phyloP scores from a whole-genome alignment of 495 filamentous ascomycete species.

The Penicillium roqueforti region DNA sequence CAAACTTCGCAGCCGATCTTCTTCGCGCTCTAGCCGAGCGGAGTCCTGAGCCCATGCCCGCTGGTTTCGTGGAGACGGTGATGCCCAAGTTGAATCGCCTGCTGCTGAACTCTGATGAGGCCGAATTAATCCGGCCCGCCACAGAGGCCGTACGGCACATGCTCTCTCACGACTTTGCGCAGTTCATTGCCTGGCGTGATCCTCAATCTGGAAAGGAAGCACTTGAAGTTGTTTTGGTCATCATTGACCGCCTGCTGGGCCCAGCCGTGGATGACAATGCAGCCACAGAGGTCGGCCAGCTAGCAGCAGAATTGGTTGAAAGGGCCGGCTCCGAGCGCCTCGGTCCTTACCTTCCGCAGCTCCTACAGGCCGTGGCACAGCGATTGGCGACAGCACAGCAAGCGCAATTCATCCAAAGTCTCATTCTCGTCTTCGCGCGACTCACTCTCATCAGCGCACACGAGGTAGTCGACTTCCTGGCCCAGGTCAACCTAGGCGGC shows the following conservation, averaged over 20 bases:
- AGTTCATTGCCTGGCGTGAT: slow-evolving; percentile 77
- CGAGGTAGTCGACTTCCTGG: slow-evolving; percentile 89
- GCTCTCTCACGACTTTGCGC: slow-evolving; percentile 78
- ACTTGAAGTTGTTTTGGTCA: slow-evolving; percentile 79
- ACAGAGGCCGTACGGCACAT: slow-evolving; percentile 83
- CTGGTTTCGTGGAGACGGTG: slow-evolving; percentile 76
- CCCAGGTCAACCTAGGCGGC: slow-evolving; percentile 68
- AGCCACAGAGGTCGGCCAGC: slow-evolving; percentile 90
- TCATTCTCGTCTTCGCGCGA: slow-evolving; percentile 93
- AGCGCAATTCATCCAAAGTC: slow-evolving; percentile 81
- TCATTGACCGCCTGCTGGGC: slow-evolving; percentile 89
- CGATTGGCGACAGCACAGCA: slow-evolving; percentile 75
- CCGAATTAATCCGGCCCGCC: slow-evolving; percentile 81
- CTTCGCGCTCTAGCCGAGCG: slow-evolving; percentile 76
- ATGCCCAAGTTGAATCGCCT: slow-evolving; percentile 84
- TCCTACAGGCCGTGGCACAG: slow-evolving; percentile 87
- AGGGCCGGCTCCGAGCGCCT: slow-evolving; percentile 84
- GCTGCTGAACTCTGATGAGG: slow-evolving; percentile 73
- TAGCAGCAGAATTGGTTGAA: slow-evolving; percentile 93
- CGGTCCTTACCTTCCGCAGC: slow-evolving; percentile 81
- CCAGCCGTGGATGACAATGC: slow-evolving; percentile 80
- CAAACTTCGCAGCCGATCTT: slow-evolving; percentile 80
- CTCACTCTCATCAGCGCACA: slow-evolving; percentile 76
- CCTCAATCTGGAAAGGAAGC: slow-evolving; percentile 71
- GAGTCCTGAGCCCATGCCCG: slow-evolving; percentile 75